These are phyloP conservation scores for Penicillium salamii DNA, from an alignment of 495 filamentous ascomycete genomes.

Conservation along the genomic window DNA sequence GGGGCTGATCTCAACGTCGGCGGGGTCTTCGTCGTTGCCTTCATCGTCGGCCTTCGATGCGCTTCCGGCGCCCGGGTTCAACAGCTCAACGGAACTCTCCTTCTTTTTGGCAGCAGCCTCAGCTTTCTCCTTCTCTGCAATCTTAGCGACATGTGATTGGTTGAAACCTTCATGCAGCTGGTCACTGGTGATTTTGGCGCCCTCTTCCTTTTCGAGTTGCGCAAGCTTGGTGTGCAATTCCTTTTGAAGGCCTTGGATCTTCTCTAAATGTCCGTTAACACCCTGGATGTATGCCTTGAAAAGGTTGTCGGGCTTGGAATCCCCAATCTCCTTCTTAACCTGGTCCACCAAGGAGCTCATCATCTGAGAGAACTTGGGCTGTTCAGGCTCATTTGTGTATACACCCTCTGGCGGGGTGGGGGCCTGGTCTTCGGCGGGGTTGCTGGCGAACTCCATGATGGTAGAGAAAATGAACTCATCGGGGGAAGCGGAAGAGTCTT, in stretches of 20 bases:
- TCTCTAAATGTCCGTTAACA: slow-evolving; percentile 67
- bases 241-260: slow-evolving; percentile 74
- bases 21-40: slow-evolving; percentile 63
- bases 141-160: slow-evolving; percentile 71
- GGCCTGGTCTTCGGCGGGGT: slow-evolving; percentile 71
- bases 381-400: slow-evolving; percentile 67
- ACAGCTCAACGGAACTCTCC: slow-evolving; percentile 61
- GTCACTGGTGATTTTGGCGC: slow-evolving; percentile 91
- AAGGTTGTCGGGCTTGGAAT: slow-evolving; percentile 59
- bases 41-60: slow-evolving; percentile 59
- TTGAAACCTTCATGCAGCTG: slow-evolving; percentile 89
- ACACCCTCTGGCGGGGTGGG: slow-evolving; percentile 72
- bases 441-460: slow-evolving; percentile 73
- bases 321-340: slow-evolving; percentile 84
- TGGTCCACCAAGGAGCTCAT: slow-evolving; percentile 89
- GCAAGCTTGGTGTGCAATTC: slow-evolving; percentile 69
- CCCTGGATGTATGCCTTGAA: slow-evolving; percentile 72
- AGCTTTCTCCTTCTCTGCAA: slow-evolving; percentile 42
- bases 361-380: slow-evolving; percentile 91
- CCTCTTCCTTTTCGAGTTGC: slow-evolving; percentile 82
- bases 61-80: slow-evolving; percentile 63
- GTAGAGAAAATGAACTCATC: slow-evolving; percentile 83
- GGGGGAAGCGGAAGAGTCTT: slow-evolving; percentile 64
- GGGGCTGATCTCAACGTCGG: slow-evolving; percentile 68
- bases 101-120: slow-evolving; percentile 27